These are phyloP conservation scores for Chrysosporium queenslandicum DNA, from an alignment of 2,329 filamentous ascomycete species.

Conservation along the genomic window DNA sequence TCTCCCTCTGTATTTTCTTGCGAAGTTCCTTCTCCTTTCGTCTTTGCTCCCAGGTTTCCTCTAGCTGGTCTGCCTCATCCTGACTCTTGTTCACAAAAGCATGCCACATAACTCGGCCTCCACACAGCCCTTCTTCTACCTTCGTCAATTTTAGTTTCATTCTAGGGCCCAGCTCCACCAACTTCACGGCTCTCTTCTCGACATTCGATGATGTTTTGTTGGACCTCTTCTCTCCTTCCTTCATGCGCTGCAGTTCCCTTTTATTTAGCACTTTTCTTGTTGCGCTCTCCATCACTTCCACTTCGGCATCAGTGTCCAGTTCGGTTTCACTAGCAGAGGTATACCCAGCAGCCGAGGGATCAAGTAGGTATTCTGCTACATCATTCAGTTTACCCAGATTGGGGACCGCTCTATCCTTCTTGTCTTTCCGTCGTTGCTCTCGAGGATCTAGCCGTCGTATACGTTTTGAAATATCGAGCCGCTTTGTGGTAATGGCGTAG, in stretches of 20 bases:
- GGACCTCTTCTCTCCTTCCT: constrained; percentile 37
- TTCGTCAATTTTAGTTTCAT: constrained; percentile 85
- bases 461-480: constrained; percentile 72
- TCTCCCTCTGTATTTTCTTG: constrained; percentile 73
- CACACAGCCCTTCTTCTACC: constrained; percentile 87
- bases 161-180: constrained; percentile 83
- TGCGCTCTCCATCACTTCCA: constrained; percentile 60
- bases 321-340: constrained; percentile 90
- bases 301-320: constrained; percentile 85
- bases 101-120: constrained; percentile 93
- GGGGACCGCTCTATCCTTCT: constrained; percentile 61
- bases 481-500: constrained; percentile 87
- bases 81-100: constrained; percentile 81
- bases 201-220: constrained; percentile 46
- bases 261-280: constrained; percentile 46
- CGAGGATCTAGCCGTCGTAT: constrained; percentile 76
- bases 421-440: constrained; percentile 61
- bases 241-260: constrained; percentile 41
- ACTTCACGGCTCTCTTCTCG: constrained; percentile 78
- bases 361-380: constrained; percentile 88
- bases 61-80: constrained; percentile 65
- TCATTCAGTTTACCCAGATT: constrained; percentile 87
- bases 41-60: constrained; percentile 70
- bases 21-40: constrained; percentile 72
- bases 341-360: constrained; percentile 69